These are phyloP conservation scores for Aspergillus nanangensis DNA, from an alignment of 495 filamentous ascomycete genomes.

Conservation along the genomic window DNA sequence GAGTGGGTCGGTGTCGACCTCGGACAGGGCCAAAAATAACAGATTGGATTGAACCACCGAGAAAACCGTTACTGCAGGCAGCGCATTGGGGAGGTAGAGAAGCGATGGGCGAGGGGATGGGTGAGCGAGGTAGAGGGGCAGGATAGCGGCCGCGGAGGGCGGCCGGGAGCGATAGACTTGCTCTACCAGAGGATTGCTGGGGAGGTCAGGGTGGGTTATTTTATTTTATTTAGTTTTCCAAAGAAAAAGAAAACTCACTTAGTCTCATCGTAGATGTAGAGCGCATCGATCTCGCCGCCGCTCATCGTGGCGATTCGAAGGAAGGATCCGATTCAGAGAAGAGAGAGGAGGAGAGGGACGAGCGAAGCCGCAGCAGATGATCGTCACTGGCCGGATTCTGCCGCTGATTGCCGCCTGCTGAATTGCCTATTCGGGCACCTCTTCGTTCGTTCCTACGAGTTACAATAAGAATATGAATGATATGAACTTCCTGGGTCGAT, in stretches of 20 bases:
- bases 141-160: constrained; percentile 67
- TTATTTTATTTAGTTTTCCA: too few relatives aligned
- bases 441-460: too few relatives aligned
- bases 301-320: constrained; percentile 63
- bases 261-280: constrained; percentile 94
- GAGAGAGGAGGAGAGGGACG: not conserved
- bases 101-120: constrained; percentile 78
- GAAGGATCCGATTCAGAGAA: too few relatives aligned
- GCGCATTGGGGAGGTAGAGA: constrained; percentile 74
- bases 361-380: too few relatives aligned
- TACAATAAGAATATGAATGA: too few relatives aligned
- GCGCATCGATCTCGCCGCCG: constrained; percentile 84
- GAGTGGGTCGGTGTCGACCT: constrained; percentile 85
- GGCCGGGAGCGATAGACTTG: constrained; percentile 71
- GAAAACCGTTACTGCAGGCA: constrained; percentile 86
- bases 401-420: constrained; percentile 30
- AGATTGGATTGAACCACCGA: constrained; percentile 82
- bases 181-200: constrained; percentile 59
- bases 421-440: not conserved
- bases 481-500: too few relatives aligned
- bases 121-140: constrained; percentile 85
- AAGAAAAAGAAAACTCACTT: constrained; percentile 57
- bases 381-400: constrained; percentile 38
- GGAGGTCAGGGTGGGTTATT: constrained; percentile 11
- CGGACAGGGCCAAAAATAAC: constrained; percentile 78